Percentiles rank a stretch among this genome's conserved stretches.
phyloP scores from a whole-genome alignment of 257 asterid genomes.

The Nicotiana knightiana region DNA sequence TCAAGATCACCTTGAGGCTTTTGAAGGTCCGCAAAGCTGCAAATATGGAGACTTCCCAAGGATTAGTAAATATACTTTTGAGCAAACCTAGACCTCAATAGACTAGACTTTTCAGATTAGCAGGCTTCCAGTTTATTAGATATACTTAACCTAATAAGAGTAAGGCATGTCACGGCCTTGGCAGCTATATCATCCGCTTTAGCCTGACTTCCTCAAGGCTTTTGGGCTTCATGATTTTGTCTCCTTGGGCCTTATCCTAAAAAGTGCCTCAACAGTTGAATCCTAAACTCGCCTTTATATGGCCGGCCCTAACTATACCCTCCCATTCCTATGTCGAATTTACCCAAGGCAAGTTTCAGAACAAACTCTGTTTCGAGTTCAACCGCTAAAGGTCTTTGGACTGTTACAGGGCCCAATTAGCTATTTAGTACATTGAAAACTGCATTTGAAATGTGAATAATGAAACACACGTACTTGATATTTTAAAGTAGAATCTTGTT shows the following conservation, averaged over 20 bases:
- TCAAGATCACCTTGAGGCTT: slow-evolving; percentile 95
- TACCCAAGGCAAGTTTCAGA: background rate
- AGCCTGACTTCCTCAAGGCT: too few relatives aligned
- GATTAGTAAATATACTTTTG: background rate
- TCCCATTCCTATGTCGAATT: background rate
- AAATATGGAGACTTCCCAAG: background rate
- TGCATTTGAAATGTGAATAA: background rate
- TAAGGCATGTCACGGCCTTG: too few relatives aligned
- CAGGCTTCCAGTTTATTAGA: background rate
- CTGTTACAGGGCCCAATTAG: background rate
- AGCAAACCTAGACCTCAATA: background rate
- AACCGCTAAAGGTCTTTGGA: background rate
- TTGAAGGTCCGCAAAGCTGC: slow-evolving; percentile 96
- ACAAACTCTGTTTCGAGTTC: background rate
- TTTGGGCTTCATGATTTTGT: too few relatives aligned
- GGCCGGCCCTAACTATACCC: too few relatives aligned
- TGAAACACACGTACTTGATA: background rate
- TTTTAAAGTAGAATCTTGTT: background rate
- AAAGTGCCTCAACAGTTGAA: too few relatives aligned
- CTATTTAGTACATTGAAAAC: background rate
- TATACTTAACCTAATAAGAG: background rate
- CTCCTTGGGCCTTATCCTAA: too few relatives aligned
- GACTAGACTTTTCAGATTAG: background rate
- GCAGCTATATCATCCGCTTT: too few relatives aligned
- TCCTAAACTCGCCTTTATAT: too few relatives aligned